A percentile compares a stretch with the other conserved stretches of the same genome.
These are phyloP conservation scores for Rhododendron henanense DNA, from an alignment of 148 eudicot genomes.

Conservation along the genomic window DNA sequence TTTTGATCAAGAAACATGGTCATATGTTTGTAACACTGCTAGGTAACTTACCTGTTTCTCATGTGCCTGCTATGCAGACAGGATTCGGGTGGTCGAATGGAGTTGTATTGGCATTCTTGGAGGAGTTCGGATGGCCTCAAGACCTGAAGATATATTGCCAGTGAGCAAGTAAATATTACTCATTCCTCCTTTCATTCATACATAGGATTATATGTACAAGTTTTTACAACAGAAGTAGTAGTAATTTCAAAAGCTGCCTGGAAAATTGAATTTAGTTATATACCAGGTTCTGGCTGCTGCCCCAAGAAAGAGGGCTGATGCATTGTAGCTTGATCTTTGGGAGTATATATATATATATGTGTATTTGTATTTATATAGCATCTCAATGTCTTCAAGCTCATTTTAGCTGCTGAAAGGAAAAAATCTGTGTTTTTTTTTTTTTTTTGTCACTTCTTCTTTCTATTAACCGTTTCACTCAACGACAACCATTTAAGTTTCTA, in stretches of 20 bases:
- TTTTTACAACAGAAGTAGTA: not conserved
- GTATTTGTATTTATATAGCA: not conserved
- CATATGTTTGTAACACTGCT: not conserved
- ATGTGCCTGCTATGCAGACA: slow-evolving; percentile 37
- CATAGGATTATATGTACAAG: not conserved
- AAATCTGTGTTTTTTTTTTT: not conserved
- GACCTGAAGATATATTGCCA: slow-evolving; percentile 47
- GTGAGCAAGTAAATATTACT: slow-evolving; percentile 15
- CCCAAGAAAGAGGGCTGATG: not conserved
- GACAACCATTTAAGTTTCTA: not conserved
- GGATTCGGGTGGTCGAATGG: slow-evolving; percentile 96
- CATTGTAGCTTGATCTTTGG: not conserved
- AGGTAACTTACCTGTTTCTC: not conserved
- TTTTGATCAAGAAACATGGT: not conserved
- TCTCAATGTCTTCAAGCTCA: not conserved
- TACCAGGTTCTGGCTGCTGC: not conserved
- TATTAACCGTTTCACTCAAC: not conserved
- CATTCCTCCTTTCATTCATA: not conserved
- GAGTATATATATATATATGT: not conserved
- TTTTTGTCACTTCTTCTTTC: not conserved
- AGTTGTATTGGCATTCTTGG: slow-evolving; percentile 77
- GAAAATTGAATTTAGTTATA: not conserved
- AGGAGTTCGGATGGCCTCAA: slow-evolving; percentile 89
- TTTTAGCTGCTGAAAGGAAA: not conserved
- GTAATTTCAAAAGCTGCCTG: not conserved